phyloP scores from a whole-genome alignment of 2,329 filamentous ascomycete species.

The Cladosporium sp. region DNA sequence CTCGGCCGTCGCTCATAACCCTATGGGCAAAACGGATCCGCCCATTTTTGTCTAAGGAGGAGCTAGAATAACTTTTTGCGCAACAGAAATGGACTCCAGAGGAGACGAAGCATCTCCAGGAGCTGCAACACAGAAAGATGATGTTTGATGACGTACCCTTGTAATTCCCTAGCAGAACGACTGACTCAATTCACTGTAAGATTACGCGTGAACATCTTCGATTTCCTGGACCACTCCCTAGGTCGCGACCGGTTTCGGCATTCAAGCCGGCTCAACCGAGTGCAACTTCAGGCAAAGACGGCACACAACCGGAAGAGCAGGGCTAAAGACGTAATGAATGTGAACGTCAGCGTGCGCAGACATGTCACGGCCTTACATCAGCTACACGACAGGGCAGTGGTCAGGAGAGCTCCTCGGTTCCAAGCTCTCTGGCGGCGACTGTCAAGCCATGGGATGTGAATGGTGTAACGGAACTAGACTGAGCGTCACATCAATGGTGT shows the following conservation, averaged over 20 bases:
- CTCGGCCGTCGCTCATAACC: fast-evolving
- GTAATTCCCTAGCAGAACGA: not conserved
- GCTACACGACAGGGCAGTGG: not conserved
- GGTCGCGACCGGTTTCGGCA: not conserved
- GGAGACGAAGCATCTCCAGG: not conserved
- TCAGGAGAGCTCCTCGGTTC: not conserved
- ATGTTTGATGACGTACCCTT: not conserved
- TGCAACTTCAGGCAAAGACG: not conserved
- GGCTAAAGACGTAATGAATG: not conserved
- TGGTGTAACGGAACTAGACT: not conserved
- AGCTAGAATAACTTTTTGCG: not conserved
- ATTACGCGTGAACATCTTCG: not conserved
- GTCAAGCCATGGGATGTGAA: not conserved
- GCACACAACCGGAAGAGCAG: not conserved
- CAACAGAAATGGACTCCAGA: not conserved
- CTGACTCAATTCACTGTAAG: not conserved
- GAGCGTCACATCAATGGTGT: not conserved
- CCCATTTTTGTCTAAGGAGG: not conserved
- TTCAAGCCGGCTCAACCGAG: not conserved
- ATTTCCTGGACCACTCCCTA: not conserved
- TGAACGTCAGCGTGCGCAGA: not conserved
- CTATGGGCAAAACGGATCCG: not conserved
- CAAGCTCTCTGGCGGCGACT: not conserved
- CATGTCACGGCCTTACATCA: not conserved
- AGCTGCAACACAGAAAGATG: not conserved